phyloP scores from a whole-genome alignment of 2,329 filamentous ascomycete genomes.

The Alternaria consortialis region DNA sequence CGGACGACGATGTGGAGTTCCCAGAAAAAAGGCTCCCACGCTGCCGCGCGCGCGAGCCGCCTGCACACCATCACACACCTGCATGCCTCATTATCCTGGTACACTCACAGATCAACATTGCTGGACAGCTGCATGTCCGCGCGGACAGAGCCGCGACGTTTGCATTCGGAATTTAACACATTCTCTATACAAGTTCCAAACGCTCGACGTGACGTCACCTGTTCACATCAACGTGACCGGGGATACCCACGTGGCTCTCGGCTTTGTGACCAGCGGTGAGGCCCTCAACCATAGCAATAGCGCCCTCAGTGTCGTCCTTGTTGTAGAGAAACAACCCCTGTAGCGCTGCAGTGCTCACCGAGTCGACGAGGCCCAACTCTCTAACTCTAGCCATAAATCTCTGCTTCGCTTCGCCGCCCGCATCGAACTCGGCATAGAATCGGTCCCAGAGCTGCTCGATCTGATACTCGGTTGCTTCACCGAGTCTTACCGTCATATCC shows the following conservation, averaged over 20 bases:
- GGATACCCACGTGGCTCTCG: constrained; percentile 41
- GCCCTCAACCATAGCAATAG: constrained; percentile 79
- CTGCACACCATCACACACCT: constrained; percentile 19
- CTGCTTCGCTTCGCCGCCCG: constrained; percentile 67
- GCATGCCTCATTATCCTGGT: constrained; percentile 8
- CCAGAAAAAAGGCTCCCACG: constrained; percentile 8
- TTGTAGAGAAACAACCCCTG: constrained; percentile 96
- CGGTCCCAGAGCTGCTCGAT: constrained; percentile 90
- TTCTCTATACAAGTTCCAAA: constrained; percentile 7
- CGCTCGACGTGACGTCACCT: constrained; percentile 16
- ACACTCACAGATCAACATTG: not conserved
- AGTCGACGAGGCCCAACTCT: constrained; percentile 74
- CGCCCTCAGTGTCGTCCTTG: constrained; percentile 88
- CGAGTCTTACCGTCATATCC: constrained; percentile 90
- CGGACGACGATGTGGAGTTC: constrained; percentile 14
- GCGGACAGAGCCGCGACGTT: not conserved
- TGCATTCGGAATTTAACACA: not conserved
- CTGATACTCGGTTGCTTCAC: constrained; percentile 86
- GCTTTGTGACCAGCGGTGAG: constrained; percentile 53
- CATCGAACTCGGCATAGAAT: constrained; percentile 87
- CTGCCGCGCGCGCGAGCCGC: constrained; percentile 17
- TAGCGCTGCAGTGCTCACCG: constrained; percentile 85
- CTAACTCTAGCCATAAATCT: constrained; percentile 76
- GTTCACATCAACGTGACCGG: constrained; percentile 42
- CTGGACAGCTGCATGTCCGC: constrained; percentile 11